Base-by-base conservation (phyloP, 257 asterid genomes). In the Fraxinus excelsior region DNA sequence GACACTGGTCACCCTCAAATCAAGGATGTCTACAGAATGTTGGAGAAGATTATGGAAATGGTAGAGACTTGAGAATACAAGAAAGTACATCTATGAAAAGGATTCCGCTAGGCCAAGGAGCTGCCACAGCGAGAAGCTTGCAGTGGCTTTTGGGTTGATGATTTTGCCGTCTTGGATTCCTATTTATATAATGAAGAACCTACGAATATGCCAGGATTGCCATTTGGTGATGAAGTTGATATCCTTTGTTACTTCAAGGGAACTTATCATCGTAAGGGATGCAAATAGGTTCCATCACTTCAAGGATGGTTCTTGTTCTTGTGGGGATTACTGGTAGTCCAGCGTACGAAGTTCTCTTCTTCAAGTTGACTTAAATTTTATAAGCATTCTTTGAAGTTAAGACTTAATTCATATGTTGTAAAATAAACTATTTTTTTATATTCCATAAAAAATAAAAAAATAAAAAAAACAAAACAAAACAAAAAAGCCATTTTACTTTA, bases 161-260 rank as follows among this genome's bases (percentile, higher is more conserved):
- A 67, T n/a, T 37, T 76, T 76, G 80, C 74, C 80, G 12, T 25
- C 74, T 32, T 67, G 69, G 35, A 76, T 67, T 69, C 73, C 80
- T 26, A 46, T 75, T 4, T 40, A 75, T 37, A 19, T 66, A 19
- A 75, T 66, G 73, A 75, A 75, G 73, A 75, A 49, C 68, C 73
- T 66, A 40, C 40, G 73, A 29, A 75, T 67, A 37, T 75, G 79
- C 35, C 72, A 23, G 7, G 79, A 75, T 42, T 75, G 73, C 67
- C 79, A 76, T 68, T 76, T 76, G 67, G 53, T 76, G 66, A 76
- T 76, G 73, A 66, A 67, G 26, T 67, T 67, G 74, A 76, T 76
- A 21, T 76, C 79, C 8, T 11, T 28, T 40, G 34, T 66, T 49
- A 44, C 74, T 53, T 76, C 79, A 8, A 76, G 79, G 40, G 74